Evolutionary conservation across 257 asterid species (phyloP).

Genomic region (Penstemon barbatus): DNA sequence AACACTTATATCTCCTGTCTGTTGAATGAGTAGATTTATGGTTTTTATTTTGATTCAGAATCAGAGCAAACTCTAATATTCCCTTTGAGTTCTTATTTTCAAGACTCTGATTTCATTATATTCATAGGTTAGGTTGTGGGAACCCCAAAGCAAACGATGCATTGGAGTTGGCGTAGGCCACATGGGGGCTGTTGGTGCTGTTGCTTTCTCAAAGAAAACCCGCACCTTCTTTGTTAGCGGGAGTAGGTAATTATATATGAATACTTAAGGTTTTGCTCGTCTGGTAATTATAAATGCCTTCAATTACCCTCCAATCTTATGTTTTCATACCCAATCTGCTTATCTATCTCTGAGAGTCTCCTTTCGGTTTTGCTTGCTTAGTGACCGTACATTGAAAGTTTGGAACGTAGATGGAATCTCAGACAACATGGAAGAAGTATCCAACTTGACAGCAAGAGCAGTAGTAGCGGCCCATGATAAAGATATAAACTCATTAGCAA

Average conservation of each 20-base stretch:
- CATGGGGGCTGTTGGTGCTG: slow-evolving; percentile 87
- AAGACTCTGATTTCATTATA: slow-evolving; percentile 29
- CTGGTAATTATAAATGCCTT: background rate
- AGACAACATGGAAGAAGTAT: slow-evolving; percentile 46
- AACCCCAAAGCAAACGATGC: slow-evolving; percentile 59
- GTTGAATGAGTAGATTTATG: slow-evolving; percentile 17
- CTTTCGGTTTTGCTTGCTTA: slow-evolving; percentile 37
- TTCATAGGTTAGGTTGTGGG: slow-evolving; percentile 94
- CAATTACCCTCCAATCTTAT: background rate
- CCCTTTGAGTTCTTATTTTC: background rate
- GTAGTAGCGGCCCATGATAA: slow-evolving; percentile 94
- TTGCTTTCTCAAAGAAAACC: slow-evolving; percentile 74
- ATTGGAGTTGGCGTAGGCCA: slow-evolving; percentile 90
- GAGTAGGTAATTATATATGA: slow-evolving; percentile 63
- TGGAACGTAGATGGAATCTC: slow-evolving; percentile 78
- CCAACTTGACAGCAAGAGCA: slow-evolving; percentile 77
- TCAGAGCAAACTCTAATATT: background rate
- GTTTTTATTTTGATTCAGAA: slow-evolving; percentile 7
- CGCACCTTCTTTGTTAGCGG: slow-evolving; percentile 84
- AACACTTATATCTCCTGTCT: slow-evolving; percentile 6
- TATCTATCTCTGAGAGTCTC: slow-evolving; percentile 19
- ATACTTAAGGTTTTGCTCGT: background rate
- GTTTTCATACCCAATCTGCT: background rate
- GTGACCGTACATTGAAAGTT: slow-evolving; percentile 86
- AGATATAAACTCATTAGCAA: slow-evolving; percentile 88